Base-by-base conservation (phyloP, 352 stramenopile genomes). In the Globisporangium solare region DNA sequence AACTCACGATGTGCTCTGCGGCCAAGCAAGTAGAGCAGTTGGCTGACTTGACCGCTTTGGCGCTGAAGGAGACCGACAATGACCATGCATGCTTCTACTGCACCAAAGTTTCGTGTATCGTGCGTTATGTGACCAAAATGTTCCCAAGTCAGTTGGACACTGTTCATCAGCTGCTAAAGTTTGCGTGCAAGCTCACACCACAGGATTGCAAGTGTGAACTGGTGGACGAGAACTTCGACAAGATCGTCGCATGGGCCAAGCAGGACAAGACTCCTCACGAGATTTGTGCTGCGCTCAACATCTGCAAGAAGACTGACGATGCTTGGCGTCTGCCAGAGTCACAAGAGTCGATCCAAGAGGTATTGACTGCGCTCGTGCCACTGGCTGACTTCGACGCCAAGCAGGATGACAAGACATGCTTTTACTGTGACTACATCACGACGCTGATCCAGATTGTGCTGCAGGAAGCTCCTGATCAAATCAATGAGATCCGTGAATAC, bases 351-450 rank as follows among this genome's bases (percentile, higher is more conserved):
- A 40, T 63, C 13, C 49, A 63, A 40, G 39, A 63, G n/a, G 57
- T 22, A 11, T 27, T 55, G 41, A 54, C 17, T 48, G 57, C 48
- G 11, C 27, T 63, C 18, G 15, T 52, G 8, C 47, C 47, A 48
- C 20, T 56, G 21, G 17, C 21, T 2, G 35, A 56, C 15, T 22
- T 40, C 11, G 39, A 56, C 14, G 18, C 8, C 32, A 50, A n/a
- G n/a, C 17, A 52, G 18, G 35, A 60, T 13, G 20, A 49, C 42
- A 49, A 67, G 14, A 58, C 76, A 54, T 88, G 77, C 40, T 73
- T 70, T 1, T 88, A 86, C 58, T 88, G 77, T 58, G 73, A 83
- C 54, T 86, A 83, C 31, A 61, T 79, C 21, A 79, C 71, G 10
- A 91, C 75, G 10, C 54, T 89, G 13, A 49, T 85, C 5, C 74